phyloP scores from a whole-genome alignment of 2,329 filamentous ascomycete genomes.

The Ilyonectria sp. region DNA sequence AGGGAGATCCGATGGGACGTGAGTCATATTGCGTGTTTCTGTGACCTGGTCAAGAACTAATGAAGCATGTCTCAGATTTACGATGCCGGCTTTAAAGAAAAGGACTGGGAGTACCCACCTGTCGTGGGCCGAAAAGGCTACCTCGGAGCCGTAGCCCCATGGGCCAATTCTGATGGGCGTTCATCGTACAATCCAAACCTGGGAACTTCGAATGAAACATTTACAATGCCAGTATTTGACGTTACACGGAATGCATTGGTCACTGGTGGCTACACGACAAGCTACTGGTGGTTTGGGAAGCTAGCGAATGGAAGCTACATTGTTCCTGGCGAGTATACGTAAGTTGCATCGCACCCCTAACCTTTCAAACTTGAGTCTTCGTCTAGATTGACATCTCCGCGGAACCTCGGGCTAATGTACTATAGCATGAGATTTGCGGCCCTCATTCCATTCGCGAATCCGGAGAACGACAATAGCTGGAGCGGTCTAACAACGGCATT shows the following conservation, averaged over 20 bases:
- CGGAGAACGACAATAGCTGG: not conserved
- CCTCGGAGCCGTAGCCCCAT: slow-evolving; percentile 46
- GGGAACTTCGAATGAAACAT: not conserved
- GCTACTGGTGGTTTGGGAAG: slow-evolving; percentile 22
- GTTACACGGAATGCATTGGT: not conserved
- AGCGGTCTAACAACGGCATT: not conserved
- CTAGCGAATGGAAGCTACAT: slow-evolving; percentile 23
- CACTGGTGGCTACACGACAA: slow-evolving; percentile 8
- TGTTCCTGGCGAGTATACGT: slow-evolving; percentile 14
- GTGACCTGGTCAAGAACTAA: too few relatives aligned
- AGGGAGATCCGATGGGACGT: too few relatives aligned
- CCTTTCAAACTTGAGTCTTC: too few relatives aligned
- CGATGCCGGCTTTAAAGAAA: too few relatives aligned
- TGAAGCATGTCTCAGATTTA: too few relatives aligned
- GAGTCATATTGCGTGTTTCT: too few relatives aligned
- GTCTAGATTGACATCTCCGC: not conserved
- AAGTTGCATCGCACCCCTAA: not conserved
- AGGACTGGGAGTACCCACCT: too few relatives aligned
- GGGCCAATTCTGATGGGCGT: slow-evolving; percentile 20
- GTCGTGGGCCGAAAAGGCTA: too few relatives aligned
- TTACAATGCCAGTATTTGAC: not conserved
- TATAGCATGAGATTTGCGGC: not conserved
- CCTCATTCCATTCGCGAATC: not conserved
- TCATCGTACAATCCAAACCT: not conserved
- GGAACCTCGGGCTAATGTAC: not conserved